Base-by-base conservation (phyloP, 345 rosid species). In the Syzygium aqueum region DNA sequence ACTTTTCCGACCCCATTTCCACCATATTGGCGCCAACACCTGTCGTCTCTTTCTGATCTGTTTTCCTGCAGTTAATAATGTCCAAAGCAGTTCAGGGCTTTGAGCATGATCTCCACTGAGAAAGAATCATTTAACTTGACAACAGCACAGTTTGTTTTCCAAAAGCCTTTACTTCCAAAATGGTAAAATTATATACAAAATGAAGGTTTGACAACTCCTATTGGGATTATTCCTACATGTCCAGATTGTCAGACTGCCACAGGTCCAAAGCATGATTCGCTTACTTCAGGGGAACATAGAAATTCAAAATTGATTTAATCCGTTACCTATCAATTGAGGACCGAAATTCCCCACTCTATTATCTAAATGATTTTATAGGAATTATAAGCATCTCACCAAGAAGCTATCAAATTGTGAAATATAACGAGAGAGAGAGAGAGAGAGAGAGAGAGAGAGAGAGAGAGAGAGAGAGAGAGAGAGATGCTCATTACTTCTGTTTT, bases 1-100 rank as follows among this genome's bases (percentile, higher is more conserved):
- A 89, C 92, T 89, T 90, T 94, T 97, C 87, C 95, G 90, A 53
- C 99, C 98, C 92, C 93, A 94, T 90, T 93, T 95, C 96, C 97
- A 96, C 94, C 94, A 96, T 43, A 90, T 43, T 6, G 97, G 99
- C 37, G 90, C 91, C 63, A 77, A 86, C 43, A 87, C 83, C 87
- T 91, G 87, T 22, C 89, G 91, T 87, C 93, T 91, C 94, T 84
- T 95, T 89, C 89, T 93, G 49, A 89, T 49, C 88, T 87, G 93
- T 86, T 93, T 93, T 80, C 89, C 98, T 96, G 94, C 92, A 82
- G 49, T 73, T 73, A 16, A 73, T 73, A 73, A 27, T 73, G 82
- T 37, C 40, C 82, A 37, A 57, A 57, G 63, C 63, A 57, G 63
- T 57, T 57, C 5, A 57, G 52, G 51, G 53, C n/a, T 46, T 40